A percentile compares a stretch with the other conserved stretches of the same genome.
Evolutionary conservation across 371 early-diverging fungal species (phyloP).

Genomic region (Lichtheimia ornata): DNA sequence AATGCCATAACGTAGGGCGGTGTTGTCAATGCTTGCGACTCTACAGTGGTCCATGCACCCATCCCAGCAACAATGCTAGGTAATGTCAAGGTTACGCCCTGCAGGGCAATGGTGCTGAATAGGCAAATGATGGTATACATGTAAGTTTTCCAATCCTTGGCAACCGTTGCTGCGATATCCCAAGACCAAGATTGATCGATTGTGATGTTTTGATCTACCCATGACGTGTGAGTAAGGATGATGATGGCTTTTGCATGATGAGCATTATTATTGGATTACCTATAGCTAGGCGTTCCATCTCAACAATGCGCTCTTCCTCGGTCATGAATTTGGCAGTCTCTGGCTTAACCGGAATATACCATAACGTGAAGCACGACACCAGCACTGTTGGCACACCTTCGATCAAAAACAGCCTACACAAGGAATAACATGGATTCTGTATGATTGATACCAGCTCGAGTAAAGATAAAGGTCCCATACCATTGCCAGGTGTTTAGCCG

Average conservation of each 20-base stretch:
- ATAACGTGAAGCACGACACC: slow-evolving; percentile 32
- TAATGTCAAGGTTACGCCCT: slow-evolving; percentile 35
- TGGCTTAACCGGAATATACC: slow-evolving; percentile 56
- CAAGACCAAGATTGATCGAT: slow-evolving; percentile 42
- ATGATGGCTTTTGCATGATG: not conserved
- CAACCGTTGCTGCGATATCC: slow-evolving; percentile 32
- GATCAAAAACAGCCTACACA: slow-evolving; percentile 50
- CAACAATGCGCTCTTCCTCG: slow-evolving; percentile 49
- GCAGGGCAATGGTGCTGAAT: slow-evolving; percentile 27
- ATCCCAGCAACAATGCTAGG: slow-evolving; percentile 35
- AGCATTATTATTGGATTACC: slow-evolving; percentile 15
- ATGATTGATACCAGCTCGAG: not conserved
- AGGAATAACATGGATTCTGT: too few species aligned
- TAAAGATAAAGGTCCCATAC: slow-evolving; percentile 13
- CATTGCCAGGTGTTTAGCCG: slow-evolving; percentile 37
- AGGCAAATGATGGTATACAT: slow-evolving; percentile 33
- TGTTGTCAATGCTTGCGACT: slow-evolving; percentile 30
- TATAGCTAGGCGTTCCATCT: slow-evolving; percentile 35
- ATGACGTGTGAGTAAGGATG: not conserved
- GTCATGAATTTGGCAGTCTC: slow-evolving; percentile 55
- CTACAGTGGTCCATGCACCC: slow-evolving; percentile 35
- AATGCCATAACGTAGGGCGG: slow-evolving; percentile 33
- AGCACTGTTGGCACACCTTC: slow-evolving; percentile 50
- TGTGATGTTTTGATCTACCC: slow-evolving; percentile 35
- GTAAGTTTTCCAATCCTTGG: slow-evolving; percentile 40